A percentile compares a stretch with the other conserved stretches of the same genome.
Evolutionary conservation across 768 basidiomycete genomes (phyloP).

Genomic region (Clavulina sp.): DNA sequence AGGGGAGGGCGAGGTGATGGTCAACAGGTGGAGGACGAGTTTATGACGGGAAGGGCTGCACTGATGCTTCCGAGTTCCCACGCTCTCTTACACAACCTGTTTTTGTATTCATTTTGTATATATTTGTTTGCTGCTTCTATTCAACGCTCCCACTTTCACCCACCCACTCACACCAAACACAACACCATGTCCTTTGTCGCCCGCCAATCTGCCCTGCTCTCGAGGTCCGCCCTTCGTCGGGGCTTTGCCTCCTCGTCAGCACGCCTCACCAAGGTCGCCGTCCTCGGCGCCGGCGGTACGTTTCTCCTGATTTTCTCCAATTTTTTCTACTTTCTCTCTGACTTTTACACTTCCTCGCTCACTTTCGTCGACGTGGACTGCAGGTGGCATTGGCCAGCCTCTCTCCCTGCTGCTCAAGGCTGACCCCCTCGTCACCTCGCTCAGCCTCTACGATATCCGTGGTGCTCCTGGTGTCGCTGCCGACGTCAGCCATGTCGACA

Average conservation of each 20-base stretch:
- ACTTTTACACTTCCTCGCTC: background rate
- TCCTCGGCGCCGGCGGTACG: conserved; percentile 86
- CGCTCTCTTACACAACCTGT: too few species aligned
- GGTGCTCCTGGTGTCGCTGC: conserved; percentile 95
- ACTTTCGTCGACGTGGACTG: background rate
- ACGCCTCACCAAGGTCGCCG: conserved; percentile 74
- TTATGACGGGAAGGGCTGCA: too few species aligned
- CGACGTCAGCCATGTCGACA: conserved; percentile 90
- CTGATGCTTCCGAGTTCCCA: too few species aligned
- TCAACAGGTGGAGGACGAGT: too few species aligned
- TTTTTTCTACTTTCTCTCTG: background rate
- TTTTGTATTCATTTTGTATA: too few species aligned
- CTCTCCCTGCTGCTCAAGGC: conserved; percentile 84
- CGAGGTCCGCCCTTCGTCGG: too few species aligned
- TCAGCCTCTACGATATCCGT: conserved; percentile 87
- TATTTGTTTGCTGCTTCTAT: too few species aligned
- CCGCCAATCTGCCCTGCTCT: too few species aligned
- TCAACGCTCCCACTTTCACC: too few species aligned
- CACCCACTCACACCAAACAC: too few species aligned
- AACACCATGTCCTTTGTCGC: too few species aligned
- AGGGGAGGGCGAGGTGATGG: too few species aligned
- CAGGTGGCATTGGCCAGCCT: conserved; percentile 89
- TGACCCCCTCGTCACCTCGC: conserved; percentile 72
- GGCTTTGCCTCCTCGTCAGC: conserved; percentile 65
- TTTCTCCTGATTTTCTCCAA: conserved; percentile 6